Percentiles rank a stretch among this genome's conserved stretches.
These are phyloP conservation scores for Talaromyces atroroseus DNA, from an alignment of 2,329 filamentous ascomycete species.

Conservation along the genomic window DNA sequence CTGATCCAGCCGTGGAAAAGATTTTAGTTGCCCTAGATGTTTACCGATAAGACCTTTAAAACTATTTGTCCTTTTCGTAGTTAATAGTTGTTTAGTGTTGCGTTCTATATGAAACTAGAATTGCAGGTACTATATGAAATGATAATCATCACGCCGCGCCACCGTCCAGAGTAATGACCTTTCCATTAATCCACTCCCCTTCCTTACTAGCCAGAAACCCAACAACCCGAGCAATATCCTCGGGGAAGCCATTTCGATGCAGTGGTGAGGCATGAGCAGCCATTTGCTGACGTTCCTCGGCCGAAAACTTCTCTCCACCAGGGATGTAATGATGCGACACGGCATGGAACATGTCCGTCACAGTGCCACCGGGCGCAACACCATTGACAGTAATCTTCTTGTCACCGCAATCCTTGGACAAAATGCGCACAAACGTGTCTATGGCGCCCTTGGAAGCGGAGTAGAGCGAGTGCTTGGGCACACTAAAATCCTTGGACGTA, in stretches of 20 bases:
- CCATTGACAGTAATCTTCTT: constrained; percentile 18
- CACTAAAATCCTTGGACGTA: constrained; percentile 60
- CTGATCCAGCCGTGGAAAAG: too few species aligned
- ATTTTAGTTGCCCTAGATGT: too few species aligned
- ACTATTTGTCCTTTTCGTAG: too few species aligned
- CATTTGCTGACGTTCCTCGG: too few species aligned
- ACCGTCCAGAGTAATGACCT: constrained; percentile 1
- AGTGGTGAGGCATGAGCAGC: constrained; percentile 3
- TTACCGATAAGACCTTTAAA: too few species aligned
- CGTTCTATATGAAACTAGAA: too few species aligned
- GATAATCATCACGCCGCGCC: too few species aligned
- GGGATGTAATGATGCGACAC: constrained; percentile 3
- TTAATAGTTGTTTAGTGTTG: too few species aligned
- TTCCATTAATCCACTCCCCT: constrained; percentile 7
- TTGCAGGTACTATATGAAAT: too few species aligned
- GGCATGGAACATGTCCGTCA: constrained; percentile 9
- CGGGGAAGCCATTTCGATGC: constrained; percentile 5
- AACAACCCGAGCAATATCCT: constrained; percentile 3
- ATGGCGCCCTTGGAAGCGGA: constrained; percentile 72
- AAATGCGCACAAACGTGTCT: constrained; percentile 68
- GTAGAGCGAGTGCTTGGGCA: constrained; percentile 67
- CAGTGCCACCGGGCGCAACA: constrained; percentile 6
- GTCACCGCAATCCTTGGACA: constrained; percentile 64
- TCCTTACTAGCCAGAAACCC: constrained; percentile 5
- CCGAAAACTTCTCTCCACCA: constrained; percentile 2